Base-by-base conservation (phyloP, 495 filamentous ascomycete genomes). In the Tuber magnatum region DNA sequence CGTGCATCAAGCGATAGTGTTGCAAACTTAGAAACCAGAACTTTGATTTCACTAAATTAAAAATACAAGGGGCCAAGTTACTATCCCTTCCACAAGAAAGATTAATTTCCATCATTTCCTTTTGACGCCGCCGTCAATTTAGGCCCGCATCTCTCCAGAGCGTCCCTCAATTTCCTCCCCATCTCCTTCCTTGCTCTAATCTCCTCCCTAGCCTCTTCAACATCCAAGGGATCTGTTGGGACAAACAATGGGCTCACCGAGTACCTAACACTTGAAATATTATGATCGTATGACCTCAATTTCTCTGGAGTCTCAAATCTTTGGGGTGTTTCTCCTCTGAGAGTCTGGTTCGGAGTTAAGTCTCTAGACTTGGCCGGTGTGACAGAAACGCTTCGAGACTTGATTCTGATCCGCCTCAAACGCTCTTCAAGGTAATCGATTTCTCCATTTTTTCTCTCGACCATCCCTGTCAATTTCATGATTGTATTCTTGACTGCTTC, bases 401-500 rank as follows among this genome's bases (percentile, higher is more conserved):
- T 81, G 24, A 78, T 69, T 42, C 72, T 78, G 5, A 81, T 24
- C 35, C 81, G 75, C 24, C 76, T 73, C 85, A 98, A 90, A 78
- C 97, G 92, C 48, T 89, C 88, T 82, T 97, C 95, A 41, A 98
- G 87, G 18, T 96, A 88, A 83, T 97, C 93, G 70, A 98, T 90
- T 77, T 98, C 95, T 69, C 89, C 90, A 82, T 91, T 93, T 81
- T 90, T 92, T 83, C 90, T 90, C 85, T 97, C 92, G 0, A 91
- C 91, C 92, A 97, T 97, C 75, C 85, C 89, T 72, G 94, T 98
- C 89, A 99, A 92, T 73, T 95, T 97, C 72, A 86, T 85, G 77
- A 99, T 97, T 9, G 96, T 98, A 71, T 91, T 92, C 68, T 92
- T 89, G 32, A 98, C 93, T 12, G 93, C 93, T 77, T 97, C 96